phyloP scores from a whole-genome alignment of 164 flowering plant genomes.

The Nymphaea colorata region DNA sequence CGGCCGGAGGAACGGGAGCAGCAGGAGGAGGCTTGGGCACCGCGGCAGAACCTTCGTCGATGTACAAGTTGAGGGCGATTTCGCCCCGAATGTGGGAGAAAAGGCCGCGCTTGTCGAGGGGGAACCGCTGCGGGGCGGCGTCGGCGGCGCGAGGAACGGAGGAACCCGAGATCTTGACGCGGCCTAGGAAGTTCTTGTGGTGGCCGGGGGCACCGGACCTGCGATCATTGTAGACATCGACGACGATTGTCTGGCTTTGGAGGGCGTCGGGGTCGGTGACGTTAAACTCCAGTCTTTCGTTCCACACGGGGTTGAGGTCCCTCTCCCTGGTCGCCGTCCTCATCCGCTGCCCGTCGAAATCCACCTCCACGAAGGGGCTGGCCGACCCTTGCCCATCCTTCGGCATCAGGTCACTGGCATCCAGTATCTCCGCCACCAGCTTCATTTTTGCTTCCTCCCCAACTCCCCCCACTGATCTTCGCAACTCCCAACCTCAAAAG shows the following conservation, averaged over 20 bases:
- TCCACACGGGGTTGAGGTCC: constrained; percentile 75
- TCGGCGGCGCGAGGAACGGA: constrained; percentile 50
- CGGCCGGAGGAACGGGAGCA: not conserved
- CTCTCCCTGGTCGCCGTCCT: constrained; percentile 53
- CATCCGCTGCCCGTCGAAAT: constrained; percentile 44
- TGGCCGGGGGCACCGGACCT: constrained; percentile 12
- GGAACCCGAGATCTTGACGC: constrained; percentile 61
- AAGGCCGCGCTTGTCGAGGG: constrained; percentile 75
- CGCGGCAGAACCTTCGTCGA: constrained; percentile 9
- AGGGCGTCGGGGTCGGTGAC: constrained; percentile 29
- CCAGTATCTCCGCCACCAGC: constrained; percentile 67
- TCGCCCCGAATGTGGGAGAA: constrained; percentile 79
- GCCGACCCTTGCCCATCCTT: constrained; percentile 84
- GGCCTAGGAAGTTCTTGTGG: constrained; percentile 67
- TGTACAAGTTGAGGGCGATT: constrained; percentile 41
- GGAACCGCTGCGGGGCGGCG: constrained; percentile 47
- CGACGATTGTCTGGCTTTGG: constrained; percentile 35
- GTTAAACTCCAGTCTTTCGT: constrained; percentile 57
- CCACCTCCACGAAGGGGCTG: constrained; percentile 71
- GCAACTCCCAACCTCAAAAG: no score
- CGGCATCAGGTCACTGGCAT: constrained; percentile 77
- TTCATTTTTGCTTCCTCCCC: constrained; percentile 11
- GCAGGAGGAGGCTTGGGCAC: not conserved
- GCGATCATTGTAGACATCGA: constrained; percentile 48
- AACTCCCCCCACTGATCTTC: not conserved